Conservation (phyloP, 2,329 filamentous ascomycete species). For the Fusarium penzigii region DNA sequence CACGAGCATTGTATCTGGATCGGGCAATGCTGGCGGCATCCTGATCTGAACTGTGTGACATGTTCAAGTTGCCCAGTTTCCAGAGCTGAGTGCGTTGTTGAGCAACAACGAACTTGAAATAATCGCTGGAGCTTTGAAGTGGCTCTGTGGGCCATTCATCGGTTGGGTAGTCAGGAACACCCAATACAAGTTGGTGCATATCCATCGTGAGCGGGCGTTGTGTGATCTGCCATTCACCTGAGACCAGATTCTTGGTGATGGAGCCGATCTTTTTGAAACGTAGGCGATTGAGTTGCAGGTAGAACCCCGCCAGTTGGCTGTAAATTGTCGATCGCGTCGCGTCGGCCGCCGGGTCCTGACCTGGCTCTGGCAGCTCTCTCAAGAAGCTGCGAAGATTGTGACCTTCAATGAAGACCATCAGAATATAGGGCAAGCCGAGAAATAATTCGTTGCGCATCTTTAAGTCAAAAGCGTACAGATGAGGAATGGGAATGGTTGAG, state of each 20-base stretch:
- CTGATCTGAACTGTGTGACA: too few species aligned
- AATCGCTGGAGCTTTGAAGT: neutral
- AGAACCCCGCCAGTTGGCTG: neutral
- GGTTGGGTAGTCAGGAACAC: neutral
- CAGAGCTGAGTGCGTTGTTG: neutral
- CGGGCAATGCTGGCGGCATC: neutral
- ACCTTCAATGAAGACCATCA: neutral
- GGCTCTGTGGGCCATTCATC: neutral
- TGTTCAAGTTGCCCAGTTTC: neutral
- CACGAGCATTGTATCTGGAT: neutral
- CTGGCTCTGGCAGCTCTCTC: neutral
- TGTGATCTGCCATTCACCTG: neutral
- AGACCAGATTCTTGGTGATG: neutral
- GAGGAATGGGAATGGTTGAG: neutral
- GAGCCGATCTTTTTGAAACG: neutral
- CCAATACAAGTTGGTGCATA: neutral
- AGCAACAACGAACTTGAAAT: neutral
- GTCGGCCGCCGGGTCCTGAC: too few species aligned
- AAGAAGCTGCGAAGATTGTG: neutral
- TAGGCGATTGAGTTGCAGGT: neutral
- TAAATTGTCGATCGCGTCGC: neutral
- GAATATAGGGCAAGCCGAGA: neutral
- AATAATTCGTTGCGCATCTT: neutral
- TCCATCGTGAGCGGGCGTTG: constrained; percentile 1
- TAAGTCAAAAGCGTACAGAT: neutral